Percentiles rank a stretch among this genome's conserved stretches.
Evolutionary conservation across 805 yeast species (phyloP).

Genomic region (Wickerhamomyces ciferrii): DNA sequence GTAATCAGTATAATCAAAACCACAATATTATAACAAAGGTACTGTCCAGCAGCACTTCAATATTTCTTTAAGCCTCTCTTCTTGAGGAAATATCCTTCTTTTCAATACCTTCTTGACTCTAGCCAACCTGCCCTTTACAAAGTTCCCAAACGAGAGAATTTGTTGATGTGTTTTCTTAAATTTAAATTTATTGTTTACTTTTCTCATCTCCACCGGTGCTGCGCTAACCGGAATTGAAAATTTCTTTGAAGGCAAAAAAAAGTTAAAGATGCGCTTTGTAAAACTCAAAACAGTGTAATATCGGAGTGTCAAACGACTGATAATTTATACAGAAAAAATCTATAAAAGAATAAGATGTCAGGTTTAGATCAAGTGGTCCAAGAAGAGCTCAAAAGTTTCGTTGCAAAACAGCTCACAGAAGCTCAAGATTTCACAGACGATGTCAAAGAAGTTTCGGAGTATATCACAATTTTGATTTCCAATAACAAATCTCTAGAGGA

Average conservation of each 20-base stretch:
- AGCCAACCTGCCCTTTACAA: too few relatives aligned
- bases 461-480: conserved; percentile 62
- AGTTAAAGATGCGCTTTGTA: not conserved
- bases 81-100: too few relatives aligned
- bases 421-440: conserved; percentile 43
- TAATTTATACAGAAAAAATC: too few relatives aligned
- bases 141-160: too few relatives aligned
- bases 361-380: conserved; percentile 25
- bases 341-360: conserved; percentile 2
- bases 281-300: not conserved
- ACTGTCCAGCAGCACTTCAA: too few relatives aligned
- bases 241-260: conserved; percentile 1
- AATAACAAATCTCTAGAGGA: conserved; percentile 60
- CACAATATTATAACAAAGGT: too few relatives aligned
- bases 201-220: not conserved
- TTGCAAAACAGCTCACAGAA: conserved; percentile 34
- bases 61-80: too few relatives aligned
- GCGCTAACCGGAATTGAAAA: not conserved
- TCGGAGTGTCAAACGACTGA: not conserved
- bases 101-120: too few relatives aligned
- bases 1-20: too few relatives aligned
- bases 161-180: too few relatives aligned
- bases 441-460: conserved; percentile 64
- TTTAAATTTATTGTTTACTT: not conserved
- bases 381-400: conserved; percentile 36